These are phyloP conservation scores for Calocybe gambosa DNA, from an alignment of 1,284 basidiomycete species.

Conservation along the genomic window DNA sequence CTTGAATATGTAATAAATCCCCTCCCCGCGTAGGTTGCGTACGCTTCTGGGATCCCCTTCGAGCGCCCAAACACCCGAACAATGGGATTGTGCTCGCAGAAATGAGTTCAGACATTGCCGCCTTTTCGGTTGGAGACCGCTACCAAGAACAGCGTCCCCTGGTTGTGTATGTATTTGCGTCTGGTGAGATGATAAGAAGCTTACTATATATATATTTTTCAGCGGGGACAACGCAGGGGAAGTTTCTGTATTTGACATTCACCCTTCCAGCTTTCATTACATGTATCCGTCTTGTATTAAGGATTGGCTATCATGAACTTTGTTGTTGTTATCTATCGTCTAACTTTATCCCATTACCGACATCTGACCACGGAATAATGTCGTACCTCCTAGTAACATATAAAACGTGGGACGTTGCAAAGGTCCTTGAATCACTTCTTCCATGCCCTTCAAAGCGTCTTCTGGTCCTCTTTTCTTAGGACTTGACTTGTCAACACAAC, in stretches of 20 bases:
- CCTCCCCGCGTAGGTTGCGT: slow-evolving; percentile 46
- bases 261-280: slow-evolving; percentile 6
- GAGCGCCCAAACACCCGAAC: slow-evolving; percentile 27
- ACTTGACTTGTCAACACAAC: slow-evolving; percentile 84
- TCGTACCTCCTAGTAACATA: no score
- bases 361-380: no score
- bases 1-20: not conserved
- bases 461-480: slow-evolving; percentile 66
- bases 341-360: no score
- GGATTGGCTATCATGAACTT: not conserved
- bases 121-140: slow-evolving; percentile 54
- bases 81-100: slow-evolving; percentile 48
- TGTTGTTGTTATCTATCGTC: no score
- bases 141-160: slow-evolving; percentile 46
- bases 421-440: not conserved
- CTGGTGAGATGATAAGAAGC: slow-evolving; percentile 1
- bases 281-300: slow-evolving; percentile 5
- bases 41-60: slow-evolving; percentile 55
- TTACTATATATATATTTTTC: slow-evolving; percentile 4
- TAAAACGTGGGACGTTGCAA: no score
- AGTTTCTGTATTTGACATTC: slow-evolving; percentile 28
- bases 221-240: slow-evolving; percentile 35
- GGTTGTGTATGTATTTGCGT: slow-evolving; percentile 46
- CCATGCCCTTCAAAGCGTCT: slow-evolving; percentile 7
- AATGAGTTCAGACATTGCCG: slow-evolving; percentile 48